Conservation (phyloP, 2,329 filamentous ascomycete species). For the Venturia aucupariae region DNA sequence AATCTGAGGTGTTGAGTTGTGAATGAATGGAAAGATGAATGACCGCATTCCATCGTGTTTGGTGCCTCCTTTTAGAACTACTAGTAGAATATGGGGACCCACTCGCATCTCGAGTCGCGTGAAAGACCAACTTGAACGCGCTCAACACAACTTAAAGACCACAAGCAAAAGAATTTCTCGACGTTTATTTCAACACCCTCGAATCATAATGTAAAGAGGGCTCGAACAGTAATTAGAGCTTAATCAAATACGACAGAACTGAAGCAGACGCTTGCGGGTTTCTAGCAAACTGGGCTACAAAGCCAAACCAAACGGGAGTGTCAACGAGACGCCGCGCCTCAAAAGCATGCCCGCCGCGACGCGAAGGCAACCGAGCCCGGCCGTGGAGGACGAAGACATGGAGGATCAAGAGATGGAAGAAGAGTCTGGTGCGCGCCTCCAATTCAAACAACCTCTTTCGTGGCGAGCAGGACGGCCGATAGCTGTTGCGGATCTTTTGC, state of each 20-base stretch:
- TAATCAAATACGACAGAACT: not conserved
- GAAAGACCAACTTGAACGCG: not conserved
- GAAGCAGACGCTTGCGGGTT: not conserved
- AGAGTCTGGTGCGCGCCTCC: conserved; percentile 32
- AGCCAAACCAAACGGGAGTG: not conserved
- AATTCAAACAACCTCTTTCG: conserved; percentile 78
- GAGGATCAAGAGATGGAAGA: conserved; percentile 11
- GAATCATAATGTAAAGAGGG: not conserved
- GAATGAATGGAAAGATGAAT: too few species aligned
- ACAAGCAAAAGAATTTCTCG: not conserved
- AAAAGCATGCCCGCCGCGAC: not conserved
- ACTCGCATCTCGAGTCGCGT: not conserved
- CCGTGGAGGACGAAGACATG: not conserved
- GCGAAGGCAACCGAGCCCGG: not conserved
- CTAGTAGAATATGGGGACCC: too few species aligned
- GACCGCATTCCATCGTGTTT: not conserved
- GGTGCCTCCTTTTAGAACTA: not conserved
- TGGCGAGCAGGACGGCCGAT: conserved; percentile 92
- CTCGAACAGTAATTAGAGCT: not conserved
- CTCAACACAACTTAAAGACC: not conserved
- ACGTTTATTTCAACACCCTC: not conserved
- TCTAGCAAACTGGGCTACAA: not conserved
- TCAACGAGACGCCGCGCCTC: not conserved
- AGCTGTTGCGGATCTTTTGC: conserved; percentile 68
- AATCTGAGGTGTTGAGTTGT: too few species aligned